These are phyloP conservation scores for Taphrina communis DNA, from an alignment of 1,139 yeast genomes.

Conservation along the genomic window DNA sequence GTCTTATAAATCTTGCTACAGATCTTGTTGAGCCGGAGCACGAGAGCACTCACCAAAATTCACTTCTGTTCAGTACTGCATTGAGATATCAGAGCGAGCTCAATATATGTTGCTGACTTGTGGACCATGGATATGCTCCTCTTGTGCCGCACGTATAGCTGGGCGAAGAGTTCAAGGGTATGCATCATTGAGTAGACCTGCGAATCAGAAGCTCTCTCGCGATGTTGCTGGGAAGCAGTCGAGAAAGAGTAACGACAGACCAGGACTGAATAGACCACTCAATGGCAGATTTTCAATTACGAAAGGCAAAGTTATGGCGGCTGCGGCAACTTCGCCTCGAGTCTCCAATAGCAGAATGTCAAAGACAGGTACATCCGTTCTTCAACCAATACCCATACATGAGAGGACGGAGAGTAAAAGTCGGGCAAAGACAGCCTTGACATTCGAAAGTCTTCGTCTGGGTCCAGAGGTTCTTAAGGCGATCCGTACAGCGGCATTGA, in stretches of 20 bases:
- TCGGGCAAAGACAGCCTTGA: slow-evolving; percentile 15
- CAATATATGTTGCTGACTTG: too few relatives aligned
- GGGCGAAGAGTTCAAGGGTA: background rate
- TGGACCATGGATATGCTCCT: background rate
- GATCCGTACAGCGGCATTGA: slow-evolving; percentile 62
- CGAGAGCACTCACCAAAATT: too few relatives aligned
- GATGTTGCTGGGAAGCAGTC: slow-evolving; percentile 15
- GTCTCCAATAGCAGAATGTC: slow-evolving; percentile 32
- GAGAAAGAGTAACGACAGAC: background rate
- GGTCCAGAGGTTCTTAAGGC: slow-evolving; percentile 71
- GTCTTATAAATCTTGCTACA: too few relatives aligned
- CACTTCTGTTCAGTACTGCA: too few relatives aligned
- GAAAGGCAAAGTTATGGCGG: too few relatives aligned
- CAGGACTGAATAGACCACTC: background rate
- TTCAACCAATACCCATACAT: slow-evolving; percentile 19
- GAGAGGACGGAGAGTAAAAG: slow-evolving; percentile 30
- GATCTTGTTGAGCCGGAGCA: too few relatives aligned
- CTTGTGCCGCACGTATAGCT: background rate
- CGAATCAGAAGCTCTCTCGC: slow-evolving; percentile 14
- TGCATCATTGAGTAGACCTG: slow-evolving; percentile 1
- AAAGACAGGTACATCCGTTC: slow-evolving; percentile 32
- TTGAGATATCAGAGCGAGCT: too few relatives aligned
- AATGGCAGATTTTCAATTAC: too few relatives aligned
- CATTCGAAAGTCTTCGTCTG: slow-evolving; percentile 68
- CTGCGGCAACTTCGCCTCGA: background rate